Evolutionary conservation across 805 yeast genomes (phyloP).

Genomic region (Schizosaccharomyces octosporus): DNA sequence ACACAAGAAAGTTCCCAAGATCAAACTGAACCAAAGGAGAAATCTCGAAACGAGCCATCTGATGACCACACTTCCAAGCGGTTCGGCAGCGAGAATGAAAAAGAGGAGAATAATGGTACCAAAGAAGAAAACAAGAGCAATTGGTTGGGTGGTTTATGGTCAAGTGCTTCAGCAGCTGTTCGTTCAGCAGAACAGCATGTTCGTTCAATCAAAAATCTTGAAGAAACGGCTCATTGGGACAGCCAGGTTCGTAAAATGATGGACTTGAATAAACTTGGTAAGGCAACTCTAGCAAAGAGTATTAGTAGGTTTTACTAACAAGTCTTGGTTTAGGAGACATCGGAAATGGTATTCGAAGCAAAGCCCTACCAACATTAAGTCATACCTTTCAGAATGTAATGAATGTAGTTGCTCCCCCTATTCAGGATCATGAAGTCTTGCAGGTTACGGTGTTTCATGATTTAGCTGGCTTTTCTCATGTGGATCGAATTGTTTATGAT

Average conservation of each 20-base stretch:
- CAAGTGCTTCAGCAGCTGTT: conserved; percentile 17
- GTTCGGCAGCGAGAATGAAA: background rate
- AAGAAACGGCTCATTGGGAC: conserved; percentile 10
- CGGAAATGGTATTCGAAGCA: conserved; percentile 6
- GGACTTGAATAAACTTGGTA: conserved; percentile 5
- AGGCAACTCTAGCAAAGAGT: conserved; percentile 1
- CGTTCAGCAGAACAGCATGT: conserved; percentile 20
- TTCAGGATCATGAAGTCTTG: conserved; percentile 20
- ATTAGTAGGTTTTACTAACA: conserved; percentile 2
- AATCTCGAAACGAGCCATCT: background rate
- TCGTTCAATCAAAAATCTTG: conserved; percentile 15
- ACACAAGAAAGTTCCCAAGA: background rate
- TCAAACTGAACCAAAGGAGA: background rate
- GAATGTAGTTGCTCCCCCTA: conserved; percentile 22
- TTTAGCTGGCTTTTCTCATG: conserved; percentile 20
- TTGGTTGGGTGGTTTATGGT: conserved; percentile 17
- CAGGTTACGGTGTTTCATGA: conserved; percentile 21
- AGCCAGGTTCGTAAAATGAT: conserved; percentile 8
- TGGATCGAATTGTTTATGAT: conserved; percentile 25
- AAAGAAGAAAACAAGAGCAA: background rate
- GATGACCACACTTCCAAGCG: conserved; percentile 7
- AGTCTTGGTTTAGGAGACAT: conserved; percentile 7
- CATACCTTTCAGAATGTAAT: conserved; percentile 16
- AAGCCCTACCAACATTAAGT: conserved; percentile 4
- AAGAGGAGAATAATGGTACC: background rate